Percentiles rank a stretch among this genome's conserved stretches.
Evolutionary conservation across 1,284 basidiomycete species (phyloP).

Genomic region (Phylloporus gajari): DNA sequence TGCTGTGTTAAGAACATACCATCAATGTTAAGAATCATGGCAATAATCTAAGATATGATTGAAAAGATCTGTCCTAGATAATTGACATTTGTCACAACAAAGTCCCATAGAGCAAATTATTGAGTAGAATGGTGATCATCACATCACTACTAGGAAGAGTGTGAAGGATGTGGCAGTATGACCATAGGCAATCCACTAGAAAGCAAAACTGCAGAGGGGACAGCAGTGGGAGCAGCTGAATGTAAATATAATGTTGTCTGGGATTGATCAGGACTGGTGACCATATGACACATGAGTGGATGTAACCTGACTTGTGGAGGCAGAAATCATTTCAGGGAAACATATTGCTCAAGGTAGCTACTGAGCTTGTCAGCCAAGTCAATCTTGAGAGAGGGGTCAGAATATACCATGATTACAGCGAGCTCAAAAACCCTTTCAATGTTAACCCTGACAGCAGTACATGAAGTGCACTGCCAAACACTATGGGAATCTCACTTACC

Average conservation of each 20-base stretch:
- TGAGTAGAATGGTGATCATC: constrained; percentile 69
- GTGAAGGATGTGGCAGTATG: constrained; percentile 61
- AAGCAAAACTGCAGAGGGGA: constrained; percentile 54
- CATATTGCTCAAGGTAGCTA: constrained; percentile 36
- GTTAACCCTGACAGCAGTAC: too few relatives aligned
- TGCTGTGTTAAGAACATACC: constrained; percentile 50
- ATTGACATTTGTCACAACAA: constrained; percentile 60
- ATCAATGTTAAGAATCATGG: constrained; percentile 57
- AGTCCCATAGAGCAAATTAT: constrained; percentile 68
- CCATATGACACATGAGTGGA: constrained; percentile 35
- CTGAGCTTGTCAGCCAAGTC: constrained; percentile 12
- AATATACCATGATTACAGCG: background rate
- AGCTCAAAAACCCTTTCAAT: too few relatives aligned
- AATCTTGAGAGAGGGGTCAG: constrained; percentile 23
- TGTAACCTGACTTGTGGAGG: constrained; percentile 11
- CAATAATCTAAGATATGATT: constrained; percentile 63
- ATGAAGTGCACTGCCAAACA: too few relatives aligned
- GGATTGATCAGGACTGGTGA: constrained; percentile 63
- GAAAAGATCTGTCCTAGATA: constrained; percentile 73
- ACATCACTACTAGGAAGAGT: constrained; percentile 52
- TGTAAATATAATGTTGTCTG: constrained; percentile 52
- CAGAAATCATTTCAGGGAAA: constrained; percentile 30
- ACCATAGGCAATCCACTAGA: constrained; percentile 67
- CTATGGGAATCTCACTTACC: too few relatives aligned
- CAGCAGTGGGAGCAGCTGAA: constrained; percentile 38